These are phyloP conservation scores for Blepharisma japonicum DNA, from an alignment of 73 alveolate species.

Conservation along the genomic window DNA sequence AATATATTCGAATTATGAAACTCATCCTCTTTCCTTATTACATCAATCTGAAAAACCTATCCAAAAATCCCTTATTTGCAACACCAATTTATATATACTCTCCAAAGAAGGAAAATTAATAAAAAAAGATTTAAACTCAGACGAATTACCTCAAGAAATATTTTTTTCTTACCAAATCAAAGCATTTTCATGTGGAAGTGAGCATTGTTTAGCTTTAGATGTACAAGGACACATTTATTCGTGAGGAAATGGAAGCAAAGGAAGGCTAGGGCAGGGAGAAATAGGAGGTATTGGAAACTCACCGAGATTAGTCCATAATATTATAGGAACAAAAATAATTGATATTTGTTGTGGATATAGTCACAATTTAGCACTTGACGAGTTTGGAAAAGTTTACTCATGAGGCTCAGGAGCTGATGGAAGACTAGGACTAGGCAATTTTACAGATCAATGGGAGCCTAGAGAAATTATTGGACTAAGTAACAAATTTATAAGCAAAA, in stretches of 20 bases:
- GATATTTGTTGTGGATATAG: slow-evolving; percentile 13
- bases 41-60: neutral
- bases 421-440: slow-evolving; percentile 84
- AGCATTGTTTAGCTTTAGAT: neutral
- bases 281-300: neutral
- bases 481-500: slow-evolving; percentile 42
- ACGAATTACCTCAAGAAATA: neutral
- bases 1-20: neutral
- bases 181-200: slow-evolving; percentile 1
- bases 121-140: neutral
- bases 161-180: neutral
- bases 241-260: slow-evolving; percentile 7
- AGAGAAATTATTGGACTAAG: slow-evolving; percentile 47
- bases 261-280: neutral
- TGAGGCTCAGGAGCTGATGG: slow-evolving; percentile 95
- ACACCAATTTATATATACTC: neutral
- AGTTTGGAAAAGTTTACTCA: slow-evolving; percentile 70
- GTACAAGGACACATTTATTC: slow-evolving; percentile 6
- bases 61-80: neutral
- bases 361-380: slow-evolving; percentile 32
- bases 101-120: neutral
- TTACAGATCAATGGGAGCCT: slow-evolving; percentile 64
- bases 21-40: neutral
- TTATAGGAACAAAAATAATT: neutral
- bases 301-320: neutral